Evolutionary conservation across 169 alveolate genomes (phyloP), one percentile per base, ranked within the genome.

Genomic region (Plasmodium knowlesi): DNA sequence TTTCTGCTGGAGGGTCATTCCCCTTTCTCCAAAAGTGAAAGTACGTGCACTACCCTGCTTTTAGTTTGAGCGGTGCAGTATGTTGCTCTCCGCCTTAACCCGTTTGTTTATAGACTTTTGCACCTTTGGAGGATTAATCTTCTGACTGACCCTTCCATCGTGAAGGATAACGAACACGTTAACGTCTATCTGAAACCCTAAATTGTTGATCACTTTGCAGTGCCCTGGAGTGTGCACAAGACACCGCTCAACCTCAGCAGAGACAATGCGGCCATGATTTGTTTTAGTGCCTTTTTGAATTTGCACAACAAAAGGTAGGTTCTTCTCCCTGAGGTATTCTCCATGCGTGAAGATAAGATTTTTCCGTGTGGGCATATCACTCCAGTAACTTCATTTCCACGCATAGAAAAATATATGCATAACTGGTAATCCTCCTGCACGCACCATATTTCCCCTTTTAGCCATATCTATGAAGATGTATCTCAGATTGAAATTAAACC

Each of bases 201-300:
- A 19, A 14, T 16, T 16, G 61, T 1, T 22, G 9, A 10, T n/a
- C 37, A 6, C 10, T 54, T 88, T 71, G 50, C 53, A 88, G 94
- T 14, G 2, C 83, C 90, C 16, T 88, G 94, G 94, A 88, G 54
- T 28, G 84, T 88, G 32, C 57, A 88, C 71, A 76, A 30, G 54
- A 88, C 94, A n/a, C 94, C 94, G 19, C 37, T 12, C 67, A 88
- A 88, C 28, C 89, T 88, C 50, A 88, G 94, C 61, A 78, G 89
- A 43, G 94, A 88, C 28, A 88, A 88, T 28, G 94, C 94, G 6
- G 89, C 94, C 34, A 88, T 88, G 94, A 67, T 88, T 4, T 78
- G 90, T 16, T 88, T 78, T 46, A 88, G 34, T 79, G 32, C 94
- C 19, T 57, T 88, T 16, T 61, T 88, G 74, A 88, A 88, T 88